Evolutionary conservation across 805 yeast genomes (phyloP), one percentile per base, ranked within the genome.

Genomic region (Yarrowia phangngaensis): DNA sequence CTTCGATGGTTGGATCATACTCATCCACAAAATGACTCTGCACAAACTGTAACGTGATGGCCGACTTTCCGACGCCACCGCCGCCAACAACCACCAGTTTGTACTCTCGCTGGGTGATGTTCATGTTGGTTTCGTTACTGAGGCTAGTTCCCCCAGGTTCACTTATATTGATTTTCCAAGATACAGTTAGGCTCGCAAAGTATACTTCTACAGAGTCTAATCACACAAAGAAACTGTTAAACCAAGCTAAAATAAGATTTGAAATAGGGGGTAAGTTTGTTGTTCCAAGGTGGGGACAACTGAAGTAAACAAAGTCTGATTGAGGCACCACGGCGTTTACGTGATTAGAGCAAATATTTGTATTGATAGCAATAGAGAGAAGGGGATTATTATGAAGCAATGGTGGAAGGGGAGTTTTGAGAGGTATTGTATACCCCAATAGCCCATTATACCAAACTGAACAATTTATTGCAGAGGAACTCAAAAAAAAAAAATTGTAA

Each of bases 21-120:
- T 92, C 98, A 65, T 89, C 96, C 23, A 90, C 95, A 62, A 92
- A 92, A 60, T 89, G 96, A 26, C 88, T 79, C 65, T 90, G 97
- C 50, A 92, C 88, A 61, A 92, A 75, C 66, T 92, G 95, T 56
- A 92, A 92, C 20, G 98, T 92, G 55, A 92, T 71, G 5, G 98
- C 97, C 17, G 95, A 83, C 66, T 92, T 92, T 69, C 98, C 98
- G 50, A 92, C 98, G 68, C 96, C 97, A 7, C 45, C 45, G 19
- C 32, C 45, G 11, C 45, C 45, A 26, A 38, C 45, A 3, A 38
- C 45, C 45, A 92, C 98, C 52, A 92, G 69, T 64, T 94, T 88
- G 65, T 81, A 90, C 66, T 89, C 96, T 65, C 83, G 45, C 45
- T 38, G 45, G 3, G 45, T 12, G n/a, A 35, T 35, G 41, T 35